Conservation (phyloP, 768 basidiomycete species). For the Serendipita indica region DNA sequence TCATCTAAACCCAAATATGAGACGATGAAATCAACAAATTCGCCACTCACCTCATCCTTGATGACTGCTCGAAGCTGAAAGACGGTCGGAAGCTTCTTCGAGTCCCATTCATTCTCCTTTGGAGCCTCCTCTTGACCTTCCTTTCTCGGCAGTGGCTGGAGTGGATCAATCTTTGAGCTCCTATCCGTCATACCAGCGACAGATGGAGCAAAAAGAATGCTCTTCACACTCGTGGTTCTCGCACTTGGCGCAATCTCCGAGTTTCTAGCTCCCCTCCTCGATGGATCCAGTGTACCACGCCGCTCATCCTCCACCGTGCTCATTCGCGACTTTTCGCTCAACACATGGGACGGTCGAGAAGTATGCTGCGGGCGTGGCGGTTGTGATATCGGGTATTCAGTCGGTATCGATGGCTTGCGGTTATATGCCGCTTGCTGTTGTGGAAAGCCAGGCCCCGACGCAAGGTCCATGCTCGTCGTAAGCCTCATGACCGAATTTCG, state of each 20-base stretch:
- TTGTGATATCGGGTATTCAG: slow-evolving; percentile 10
- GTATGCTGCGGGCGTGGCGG: background rate
- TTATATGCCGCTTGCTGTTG: background rate
- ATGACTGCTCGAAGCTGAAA: slow-evolving; percentile 35
- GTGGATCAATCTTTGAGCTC: slow-evolving; percentile 1
- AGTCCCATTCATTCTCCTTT: too few species aligned
- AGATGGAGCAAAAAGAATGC: background rate
- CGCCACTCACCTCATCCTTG: slow-evolving; percentile 41
- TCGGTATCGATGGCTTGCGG: slow-evolving; percentile 8
- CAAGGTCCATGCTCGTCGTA: background rate
- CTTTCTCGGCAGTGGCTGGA: background rate
- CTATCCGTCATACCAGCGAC: background rate
- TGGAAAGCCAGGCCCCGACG: background rate
- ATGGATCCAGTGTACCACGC: too few species aligned
- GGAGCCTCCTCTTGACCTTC: background rate
- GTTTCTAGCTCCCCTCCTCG: too few species aligned
- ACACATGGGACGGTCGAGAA: background rate
- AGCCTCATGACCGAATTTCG: slow-evolving; percentile 4
- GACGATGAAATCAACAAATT: background rate
- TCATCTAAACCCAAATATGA: slow-evolving; percentile 2
- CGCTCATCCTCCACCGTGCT: background rate
- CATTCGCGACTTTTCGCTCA: background rate
- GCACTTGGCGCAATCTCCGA: background rate
- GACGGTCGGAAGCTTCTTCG: background rate
- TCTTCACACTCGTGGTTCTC: background rate